Conservation (phyloP, 306 rosid species). For the Cicer bijugum region DNA sequence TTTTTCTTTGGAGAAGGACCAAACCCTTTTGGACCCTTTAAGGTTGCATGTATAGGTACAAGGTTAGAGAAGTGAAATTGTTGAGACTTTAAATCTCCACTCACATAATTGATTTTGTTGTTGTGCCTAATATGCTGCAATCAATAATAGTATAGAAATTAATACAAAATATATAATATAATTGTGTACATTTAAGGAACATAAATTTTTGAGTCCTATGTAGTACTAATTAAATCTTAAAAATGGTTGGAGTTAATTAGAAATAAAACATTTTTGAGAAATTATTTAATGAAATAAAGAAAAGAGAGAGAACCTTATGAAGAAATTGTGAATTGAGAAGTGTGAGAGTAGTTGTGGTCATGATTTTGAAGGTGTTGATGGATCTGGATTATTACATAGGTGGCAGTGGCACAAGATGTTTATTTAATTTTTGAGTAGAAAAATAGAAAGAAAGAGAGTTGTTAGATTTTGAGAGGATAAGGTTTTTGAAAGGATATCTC, state of each 20-base stretch:
- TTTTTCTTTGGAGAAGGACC: constrained; percentile 66
- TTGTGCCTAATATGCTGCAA: constrained; percentile 46
- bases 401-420: neutral
- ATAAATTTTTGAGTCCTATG: neutral
- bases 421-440: constrained; percentile 15
- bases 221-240: neutral
- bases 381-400: neutral
- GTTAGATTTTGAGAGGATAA: neutral
- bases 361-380: constrained; percentile 6
- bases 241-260: neutral
- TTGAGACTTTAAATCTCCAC: constrained; percentile 39
- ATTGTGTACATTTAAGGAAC: neutral
- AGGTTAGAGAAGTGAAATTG: constrained; percentile 40
- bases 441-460: neutral
- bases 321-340: constrained; percentile 45
- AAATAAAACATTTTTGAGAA: neutral
- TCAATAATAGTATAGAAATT: neutral
- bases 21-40: constrained; percentile 70
- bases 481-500: constrained; percentile 23
- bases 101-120: constrained; percentile 36
- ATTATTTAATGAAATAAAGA: neutral
- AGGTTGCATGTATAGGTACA: constrained; percentile 55
- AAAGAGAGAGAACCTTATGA: constrained; percentile 53
- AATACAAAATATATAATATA: constrained; percentile 3
- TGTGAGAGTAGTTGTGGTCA: constrained; percentile 51